Base-by-base conservation (phyloP, 2,329 filamentous ascomycete species). In the Ambrosiella xylebori region DNA sequence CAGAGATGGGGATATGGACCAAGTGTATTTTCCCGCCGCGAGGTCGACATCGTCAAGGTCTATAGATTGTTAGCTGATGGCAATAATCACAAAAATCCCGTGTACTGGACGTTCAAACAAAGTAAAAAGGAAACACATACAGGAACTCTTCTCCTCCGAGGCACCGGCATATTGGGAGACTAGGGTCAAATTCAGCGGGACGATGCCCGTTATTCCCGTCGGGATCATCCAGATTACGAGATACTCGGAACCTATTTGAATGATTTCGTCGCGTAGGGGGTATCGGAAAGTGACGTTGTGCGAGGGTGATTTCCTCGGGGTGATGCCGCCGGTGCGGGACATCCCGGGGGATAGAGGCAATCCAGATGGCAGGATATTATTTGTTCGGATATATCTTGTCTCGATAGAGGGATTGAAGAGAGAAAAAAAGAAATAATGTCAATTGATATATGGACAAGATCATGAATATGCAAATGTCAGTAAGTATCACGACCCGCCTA, bases 1-100 rank as follows among this genome's bases (percentile, higher is more conserved):
- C 9, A 60, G 49, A 15, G 13, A 54, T 3, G 39, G 17, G 13
- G 61, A 58, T n/a, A 61, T 54, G 19, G 53, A 37, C 61, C 61
- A 61, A 19, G 58, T 54, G 53, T 60, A 57, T 12, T 41, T 45
- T 9, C 52, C 27, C 13, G 15, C 13, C 7, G 53, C 27, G n/a
- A 58, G 39, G 27, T 56, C 56, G 35, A 60, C 40, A 17, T 41
- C 38, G 11, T 41, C 44, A n/a, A 59, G 15, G 15, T 45, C 57
- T 59, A 19, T 36, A 15, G 35, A 15, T 52, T 40, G 49, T 57
- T 52, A 57, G 56, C 15, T 13, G 27, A 40, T 50, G 2, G 15
- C 52, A 37, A 57, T 41, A 27, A 4, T 27, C 27, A 27, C 27
- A 4, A 27, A 1, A 27, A 27, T 27, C 27, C 27, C 27, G 27